A percentile compares a stretch with the other conserved stretches of the same genome.
Conservation (phyloP, 139 green algal genomes). For the Asterochloris erici region DNA sequence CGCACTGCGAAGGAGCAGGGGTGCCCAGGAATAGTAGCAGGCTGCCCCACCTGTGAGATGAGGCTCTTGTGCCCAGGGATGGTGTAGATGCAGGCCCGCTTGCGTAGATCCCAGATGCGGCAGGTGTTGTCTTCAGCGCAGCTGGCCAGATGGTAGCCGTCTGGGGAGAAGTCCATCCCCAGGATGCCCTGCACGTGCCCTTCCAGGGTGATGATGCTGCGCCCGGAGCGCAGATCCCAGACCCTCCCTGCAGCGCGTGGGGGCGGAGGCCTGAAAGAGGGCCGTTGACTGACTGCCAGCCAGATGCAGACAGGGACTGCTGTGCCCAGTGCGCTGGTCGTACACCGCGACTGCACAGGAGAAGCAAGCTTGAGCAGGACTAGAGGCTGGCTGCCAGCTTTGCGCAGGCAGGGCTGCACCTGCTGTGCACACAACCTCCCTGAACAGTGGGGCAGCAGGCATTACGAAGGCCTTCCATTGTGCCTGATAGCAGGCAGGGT, state of each 20-base stretch:
- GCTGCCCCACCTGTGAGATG: slow-evolving; percentile 41
- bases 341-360: too few relatives aligned
- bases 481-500: too few relatives aligned
- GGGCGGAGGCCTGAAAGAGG: neutral
- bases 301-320: neutral
- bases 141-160: slow-evolving; percentile 71
- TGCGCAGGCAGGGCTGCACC: too few relatives aligned
- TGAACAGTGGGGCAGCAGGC: too few relatives aligned
- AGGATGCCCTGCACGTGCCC: slow-evolving; percentile 92
- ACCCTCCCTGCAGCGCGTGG: slow-evolving; percentile 47
- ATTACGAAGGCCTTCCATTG: too few relatives aligned
- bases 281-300: neutral
- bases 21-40: too few relatives aligned
- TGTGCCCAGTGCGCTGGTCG: too few relatives aligned
- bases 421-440: too few relatives aligned
- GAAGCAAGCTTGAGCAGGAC: too few relatives aligned
- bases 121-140: slow-evolving; percentile 81
- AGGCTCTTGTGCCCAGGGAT: slow-evolving; percentile 78
- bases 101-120: slow-evolving; percentile 89
- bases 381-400: too few relatives aligned
- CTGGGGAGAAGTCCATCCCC: slow-evolving; percentile 79
- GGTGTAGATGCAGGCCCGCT: slow-evolving; percentile 65
- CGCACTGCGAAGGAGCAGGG: too few relatives aligned
- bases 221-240: slow-evolving; percentile 90
- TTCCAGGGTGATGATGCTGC: slow-evolving; percentile 73